Evolutionary conservation across 192 early-diverging fungal species (phyloP).

Genomic region (Diversispora epigaea): DNA sequence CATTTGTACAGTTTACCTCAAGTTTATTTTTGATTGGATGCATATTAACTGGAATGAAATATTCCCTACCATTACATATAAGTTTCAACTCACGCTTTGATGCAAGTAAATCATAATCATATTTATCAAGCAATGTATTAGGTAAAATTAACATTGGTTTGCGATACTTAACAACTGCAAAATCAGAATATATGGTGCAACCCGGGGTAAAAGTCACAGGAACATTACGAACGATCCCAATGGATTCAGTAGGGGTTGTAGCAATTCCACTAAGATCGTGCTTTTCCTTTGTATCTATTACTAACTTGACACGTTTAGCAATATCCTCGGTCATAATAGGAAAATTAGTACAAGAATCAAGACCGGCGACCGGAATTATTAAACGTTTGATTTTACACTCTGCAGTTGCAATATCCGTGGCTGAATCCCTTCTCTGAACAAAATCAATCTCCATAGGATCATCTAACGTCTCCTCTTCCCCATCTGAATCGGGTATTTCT

Average conservation of each 20-base stretch:
- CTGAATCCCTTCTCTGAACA: not conserved
- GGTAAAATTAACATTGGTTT: conserved; percentile 9
- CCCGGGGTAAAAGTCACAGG: not conserved
- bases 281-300: no score
- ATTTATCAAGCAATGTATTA: no score
- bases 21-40: not conserved
- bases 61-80: not conserved
- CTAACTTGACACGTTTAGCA: no score
- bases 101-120: no score
- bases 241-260: no score
- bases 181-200: conserved; percentile 5
- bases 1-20: not conserved
- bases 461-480: no score
- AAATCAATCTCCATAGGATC: no score
- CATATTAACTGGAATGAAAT: not conserved
- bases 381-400: no score
- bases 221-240: no score
- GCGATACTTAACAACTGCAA: conserved; percentile 2
- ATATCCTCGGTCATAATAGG: not conserved
- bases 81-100: no score
- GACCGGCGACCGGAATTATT: not conserved
- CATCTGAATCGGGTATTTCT: not conserved
- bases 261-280: no score
- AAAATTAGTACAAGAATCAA: not conserved
- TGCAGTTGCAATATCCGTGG: not conserved